Evolutionary conservation across 75 land plant genomes (phyloP), one percentile per base, ranked within the genome.

Genomic region (Azolla pinnata): DNA sequence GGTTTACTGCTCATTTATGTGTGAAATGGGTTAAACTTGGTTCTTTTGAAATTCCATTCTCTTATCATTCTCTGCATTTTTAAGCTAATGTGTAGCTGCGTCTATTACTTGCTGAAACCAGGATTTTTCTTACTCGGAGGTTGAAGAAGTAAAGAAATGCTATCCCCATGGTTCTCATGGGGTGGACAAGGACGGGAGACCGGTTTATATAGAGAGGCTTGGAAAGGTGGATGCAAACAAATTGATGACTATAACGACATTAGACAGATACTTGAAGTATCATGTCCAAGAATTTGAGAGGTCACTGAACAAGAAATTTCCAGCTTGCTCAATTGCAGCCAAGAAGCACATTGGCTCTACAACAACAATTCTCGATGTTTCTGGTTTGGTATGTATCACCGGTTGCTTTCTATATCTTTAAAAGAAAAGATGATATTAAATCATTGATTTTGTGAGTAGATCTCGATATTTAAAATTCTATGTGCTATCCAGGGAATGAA

Each of bases 161-260:
- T 83, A 83, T 33, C 87, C 87, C 3, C 87, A 83, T 46, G 84
- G 87, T 29, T 74, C 81, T 68, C 87, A 83, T 63, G 87, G 87
- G 23, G 78, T 83, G n/a, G 87, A 83, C 67, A 83, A 83, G 68
- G 87, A 81, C 40, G 87, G 87, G 54, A 77, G 84, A 58, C 87
- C 87, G 49, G 75, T 83, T 20, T 83, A 83, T 53, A 74, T 83
- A 38, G 87, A 83, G 68, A 49, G 60, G 23, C 63, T 83, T 19
- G 87, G 87, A 29, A 78, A 81, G 54, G 76, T 83, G 29, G 81
- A 83, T 54, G 32, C 72, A 9, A 66, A 48, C 44, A 70, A 81
- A 59, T 52, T 83, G 50, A 67, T 83, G 85, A 74, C 77, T 47
- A 85, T 77, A 25, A 83, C 87, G 23, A 74, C 74, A 28, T 64